Conservation (phyloP, 345 rosid genomes). For the Populus pruinosa region DNA sequence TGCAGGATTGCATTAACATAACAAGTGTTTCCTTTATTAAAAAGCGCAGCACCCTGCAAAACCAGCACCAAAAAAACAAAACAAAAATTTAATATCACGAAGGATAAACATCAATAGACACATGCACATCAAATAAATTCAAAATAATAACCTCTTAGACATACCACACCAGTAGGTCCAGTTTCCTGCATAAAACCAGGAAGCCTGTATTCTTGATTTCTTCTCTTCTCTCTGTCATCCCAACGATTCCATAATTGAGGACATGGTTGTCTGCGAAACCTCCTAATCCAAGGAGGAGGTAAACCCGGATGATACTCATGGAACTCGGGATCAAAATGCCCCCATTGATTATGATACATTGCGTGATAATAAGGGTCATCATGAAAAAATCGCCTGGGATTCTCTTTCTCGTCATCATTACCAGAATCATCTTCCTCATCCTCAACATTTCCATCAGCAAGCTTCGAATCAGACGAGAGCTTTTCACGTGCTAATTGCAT, state of each 20-base stretch:
- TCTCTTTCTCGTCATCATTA: background rate
- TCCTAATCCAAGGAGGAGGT: background rate
- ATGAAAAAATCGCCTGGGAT: background rate
- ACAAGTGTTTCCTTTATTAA: constrained; percentile 79
- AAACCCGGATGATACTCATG: background rate
- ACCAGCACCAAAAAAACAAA: background rate
- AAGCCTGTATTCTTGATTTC: background rate
- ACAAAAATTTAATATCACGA: background rate
- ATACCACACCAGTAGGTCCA: constrained; percentile 20
- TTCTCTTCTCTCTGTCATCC: background rate
- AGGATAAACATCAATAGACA: background rate
- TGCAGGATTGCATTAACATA: constrained; percentile 81
- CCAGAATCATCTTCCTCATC: background rate
- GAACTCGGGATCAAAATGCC: background rate
- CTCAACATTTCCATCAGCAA: background rate
- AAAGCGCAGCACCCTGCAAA: constrained; percentile 79
- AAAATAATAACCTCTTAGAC: background rate
- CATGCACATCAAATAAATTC: background rate
- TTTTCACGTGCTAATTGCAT: background rate
- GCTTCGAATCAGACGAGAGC: background rate
- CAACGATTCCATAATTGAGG: background rate
- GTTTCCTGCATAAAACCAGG: constrained; percentile 1
- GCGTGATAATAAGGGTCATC: background rate
- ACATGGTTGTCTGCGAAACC: background rate
- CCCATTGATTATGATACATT: background rate